phyloP scores from a whole-genome alignment of 208 protist species.

The Trypanosoma avium region DNA sequence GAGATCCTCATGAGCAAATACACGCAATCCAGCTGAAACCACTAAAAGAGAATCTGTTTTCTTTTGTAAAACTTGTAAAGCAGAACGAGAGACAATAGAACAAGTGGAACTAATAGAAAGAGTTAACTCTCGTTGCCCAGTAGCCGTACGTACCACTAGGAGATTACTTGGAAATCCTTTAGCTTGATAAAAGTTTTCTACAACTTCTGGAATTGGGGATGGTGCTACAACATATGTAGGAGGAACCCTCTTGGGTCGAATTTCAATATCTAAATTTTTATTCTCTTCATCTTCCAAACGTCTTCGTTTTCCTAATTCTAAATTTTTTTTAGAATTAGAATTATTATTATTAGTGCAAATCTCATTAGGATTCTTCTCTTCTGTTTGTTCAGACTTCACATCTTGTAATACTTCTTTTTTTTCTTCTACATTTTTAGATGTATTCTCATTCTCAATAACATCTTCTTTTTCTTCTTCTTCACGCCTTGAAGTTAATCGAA shows the following conservation, averaged over 20 bases:
- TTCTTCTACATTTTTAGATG: slow-evolving; percentile 2
- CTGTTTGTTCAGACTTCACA: too few species aligned
- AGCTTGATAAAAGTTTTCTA: slow-evolving; percentile 59
- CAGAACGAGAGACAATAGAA: slow-evolving; percentile 61
- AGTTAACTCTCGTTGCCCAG: slow-evolving; percentile 59
- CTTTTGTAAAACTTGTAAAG: slow-evolving; percentile 44
- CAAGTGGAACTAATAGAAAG: slow-evolving; percentile 55
- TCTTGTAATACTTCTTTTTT: too few species aligned
- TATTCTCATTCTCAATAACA: slow-evolving; percentile 16
- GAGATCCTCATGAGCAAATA: slow-evolving; percentile 67
- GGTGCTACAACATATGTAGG: slow-evolving; percentile 67
- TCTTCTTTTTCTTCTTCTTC: too few species aligned
- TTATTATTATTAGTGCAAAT: too few species aligned
- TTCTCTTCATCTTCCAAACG: slow-evolving; percentile 13
- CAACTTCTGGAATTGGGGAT: slow-evolving; percentile 31
- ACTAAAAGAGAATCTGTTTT: slow-evolving; percentile 72
- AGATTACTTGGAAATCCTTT: slow-evolving; percentile 51
- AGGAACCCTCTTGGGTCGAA: slow-evolving; percentile 47
- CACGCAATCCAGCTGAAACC: slow-evolving; percentile 75
- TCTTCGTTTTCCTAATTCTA: slow-evolving; percentile 4
- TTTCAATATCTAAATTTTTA: too few species aligned
- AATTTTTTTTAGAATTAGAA: too few species aligned
- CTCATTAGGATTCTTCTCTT: too few species aligned
- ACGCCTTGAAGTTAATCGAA: too few species aligned
- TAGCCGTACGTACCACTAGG: slow-evolving; percentile 67